Percentiles rank a stretch among this genome's conserved stretches.
Evolutionary conservation across 257 asterid species (phyloP).

Genomic region (Asclepias syriaca): DNA sequence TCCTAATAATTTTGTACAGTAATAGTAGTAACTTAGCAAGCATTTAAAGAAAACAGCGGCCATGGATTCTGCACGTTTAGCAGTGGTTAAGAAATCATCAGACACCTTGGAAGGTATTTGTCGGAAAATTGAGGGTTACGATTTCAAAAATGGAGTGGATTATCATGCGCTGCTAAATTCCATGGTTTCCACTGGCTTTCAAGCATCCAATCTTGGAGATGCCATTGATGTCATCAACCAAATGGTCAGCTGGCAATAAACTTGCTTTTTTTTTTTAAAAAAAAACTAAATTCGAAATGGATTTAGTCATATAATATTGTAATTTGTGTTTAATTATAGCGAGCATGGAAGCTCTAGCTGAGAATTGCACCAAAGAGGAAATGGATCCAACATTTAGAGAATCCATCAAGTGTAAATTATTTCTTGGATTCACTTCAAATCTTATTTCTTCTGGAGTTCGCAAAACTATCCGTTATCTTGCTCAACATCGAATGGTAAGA

Average conservation of each 20-base stretch:
- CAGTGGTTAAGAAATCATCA: conserved; percentile 70
- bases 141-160: conserved; percentile 76
- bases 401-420: conserved; percentile 74
- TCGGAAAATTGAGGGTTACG: conserved; percentile 67
- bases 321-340: conserved; percentile 55
- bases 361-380: conserved; percentile 68
- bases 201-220: conserved; percentile 95
- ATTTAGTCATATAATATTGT: neutral
- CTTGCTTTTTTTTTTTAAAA: too few relatives aligned
- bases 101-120: conserved; percentile 52
- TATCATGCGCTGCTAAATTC: conserved; percentile 61
- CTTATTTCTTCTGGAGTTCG: conserved; percentile 89
- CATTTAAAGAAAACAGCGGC: conserved; percentile 6
- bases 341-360: conserved; percentile 82
- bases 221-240: conserved; percentile 73
- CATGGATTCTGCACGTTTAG: conserved; percentile 45
- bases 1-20: too few relatives aligned
- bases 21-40: too few relatives aligned
- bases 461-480: conserved; percentile 67
- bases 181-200: conserved; percentile 76
- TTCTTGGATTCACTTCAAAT: conserved; percentile 90
- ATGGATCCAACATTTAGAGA: conserved; percentile 47
- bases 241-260: conserved; percentile 44
- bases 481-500: conserved; percentile 83
- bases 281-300: neutral